Base-by-base conservation (phyloP, 1,284 basidiomycete genomes). In the Trametes versicolor region DNA sequence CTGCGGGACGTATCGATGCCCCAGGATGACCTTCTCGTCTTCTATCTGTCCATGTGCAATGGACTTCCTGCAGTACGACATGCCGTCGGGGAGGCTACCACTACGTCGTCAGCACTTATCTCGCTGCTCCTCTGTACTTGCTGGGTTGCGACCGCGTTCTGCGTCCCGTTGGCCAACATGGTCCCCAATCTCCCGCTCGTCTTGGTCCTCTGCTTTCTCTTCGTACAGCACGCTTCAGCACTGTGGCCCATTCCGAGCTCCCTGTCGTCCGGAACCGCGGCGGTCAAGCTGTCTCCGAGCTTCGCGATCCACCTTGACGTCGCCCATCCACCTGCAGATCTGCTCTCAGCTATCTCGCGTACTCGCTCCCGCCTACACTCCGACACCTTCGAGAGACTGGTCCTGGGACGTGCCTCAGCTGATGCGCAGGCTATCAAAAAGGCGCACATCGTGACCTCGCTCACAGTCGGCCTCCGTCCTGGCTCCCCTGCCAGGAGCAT, bases 181-280 rank as follows among this genome's bases (percentile, higher is more conserved):
- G 6, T 25, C 5, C 25, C 25, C 13, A 15, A 2, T 29, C 10
- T 49, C 23, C 27, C 27, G 48, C 25, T 29, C 25, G 48, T 13
- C 3, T 5, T 25, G 25, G 23, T 9, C 12, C 25, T 49, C 60
- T 68, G 19, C 25, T 60, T 59, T 13, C 36, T 68, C 37, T 49
- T 68, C 43, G 47, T 62, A 2, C 37, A 60, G 37, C 21, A 60
- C 19, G 68, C 55, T 1, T 36, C 59, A 27, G 79, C 80, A 1
- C 74, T 87, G 12, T 92, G 91, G 90, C 90, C 91, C 5, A 80
- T 86, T 19, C 92, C 92, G 0, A 74, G 79, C 4, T 71, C 75
- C 0, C 74, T 90, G 39, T 65, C 77, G 12, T 81, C 82, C 0
- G 90, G 90, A 21, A 73, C 77, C 0, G 78, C 81, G 0, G 68